Evolutionary conservation across 2,329 filamentous ascomycete species (phyloP).

Genomic region (Aspergillus tanneri): DNA sequence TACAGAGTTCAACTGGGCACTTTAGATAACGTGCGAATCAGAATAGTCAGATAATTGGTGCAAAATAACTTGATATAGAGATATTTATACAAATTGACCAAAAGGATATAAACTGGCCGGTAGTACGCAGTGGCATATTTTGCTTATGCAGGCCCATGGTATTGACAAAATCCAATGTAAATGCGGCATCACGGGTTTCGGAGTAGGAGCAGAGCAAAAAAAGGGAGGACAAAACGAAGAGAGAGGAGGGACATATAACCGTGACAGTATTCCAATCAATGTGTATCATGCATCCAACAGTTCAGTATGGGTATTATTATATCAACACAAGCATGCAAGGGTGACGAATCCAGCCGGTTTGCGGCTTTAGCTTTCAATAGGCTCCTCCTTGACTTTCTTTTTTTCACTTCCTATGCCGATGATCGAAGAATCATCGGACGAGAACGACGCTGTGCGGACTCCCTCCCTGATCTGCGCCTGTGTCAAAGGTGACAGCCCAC

Average conservation of each 20-base stretch:
- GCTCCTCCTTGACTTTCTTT: slow-evolving; percentile 27
- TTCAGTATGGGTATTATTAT: neutral
- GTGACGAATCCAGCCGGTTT: neutral
- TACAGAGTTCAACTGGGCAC: neutral
- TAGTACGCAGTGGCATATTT: too few species aligned
- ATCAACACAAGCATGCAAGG: neutral
- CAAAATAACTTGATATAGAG: too few species aligned
- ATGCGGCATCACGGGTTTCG: too few species aligned
- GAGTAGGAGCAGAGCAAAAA: too few species aligned
- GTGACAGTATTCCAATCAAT: neutral
- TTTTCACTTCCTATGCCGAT: slow-evolving; percentile 20
- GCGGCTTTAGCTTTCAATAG: slow-evolving; percentile 15
- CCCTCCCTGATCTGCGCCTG: slow-evolving; percentile 40
- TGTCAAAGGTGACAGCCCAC: slow-evolving; percentile 38
- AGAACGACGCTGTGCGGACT: slow-evolving; percentile 33
- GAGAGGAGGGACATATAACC: neutral
- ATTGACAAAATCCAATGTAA: neutral
- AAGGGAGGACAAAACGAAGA: neutral
- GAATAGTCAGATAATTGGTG: neutral
- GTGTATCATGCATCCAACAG: neutral
- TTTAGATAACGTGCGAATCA: neutral
- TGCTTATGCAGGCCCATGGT: neutral
- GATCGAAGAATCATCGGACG: slow-evolving; percentile 37
- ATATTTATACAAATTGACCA: too few species aligned
- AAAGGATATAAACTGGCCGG: too few species aligned